Base-by-base conservation (phyloP, 1,284 basidiomycete species). In the Trichosporon sp. region DNA sequence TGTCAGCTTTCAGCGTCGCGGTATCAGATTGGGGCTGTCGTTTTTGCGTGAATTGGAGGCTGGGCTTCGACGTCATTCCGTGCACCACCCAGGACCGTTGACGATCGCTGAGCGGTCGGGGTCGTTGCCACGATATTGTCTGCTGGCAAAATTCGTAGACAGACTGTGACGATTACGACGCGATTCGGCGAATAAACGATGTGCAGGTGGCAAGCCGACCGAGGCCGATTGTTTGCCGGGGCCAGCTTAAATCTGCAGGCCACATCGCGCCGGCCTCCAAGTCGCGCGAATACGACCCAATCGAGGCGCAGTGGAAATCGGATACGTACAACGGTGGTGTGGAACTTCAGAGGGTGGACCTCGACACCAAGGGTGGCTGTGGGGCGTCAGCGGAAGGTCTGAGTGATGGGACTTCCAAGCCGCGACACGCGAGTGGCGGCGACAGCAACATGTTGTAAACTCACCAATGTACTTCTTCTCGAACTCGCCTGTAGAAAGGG, bases 401-500 rank as follows among this genome's bases (percentile, higher is more conserved):
- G 62, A 13, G 18, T 23, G 12, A 29, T 25, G 58, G 56, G 67
- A 42, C 7, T 6, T 12, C 15, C 21, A 32, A 29, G 51, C 44
- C 27, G 38, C 2, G 58, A 12, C 51, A 21, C 9, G 53, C 38
- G 25, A 25, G 35, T n/a, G 35, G 56, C 27, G 56, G 56, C 35
- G 13, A 51, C 58, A 25, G 34, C 27, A 53, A 18, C 62, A 11
- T 25, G 25, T 13, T 23, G 47, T 9, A 9, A 15, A 75, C 86
- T 74, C 83, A 96, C 94, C 95, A 75, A 99, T 98, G 87, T 98
- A 99, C 86, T 99, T 99, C 89, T 99, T 99, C 87, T 99, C 97
- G 85, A 99, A 99, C 89, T 99, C 97, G 83, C 86, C 85, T 81
- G 71, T 1, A 18, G 15, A 31, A 15, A 60, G 9, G 23, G 69